Evolutionary conservation across 371 early-diverging fungal species (phyloP), one percentile per base, ranked within the genome.

Genomic region (Mucor plumbeus): DNA sequence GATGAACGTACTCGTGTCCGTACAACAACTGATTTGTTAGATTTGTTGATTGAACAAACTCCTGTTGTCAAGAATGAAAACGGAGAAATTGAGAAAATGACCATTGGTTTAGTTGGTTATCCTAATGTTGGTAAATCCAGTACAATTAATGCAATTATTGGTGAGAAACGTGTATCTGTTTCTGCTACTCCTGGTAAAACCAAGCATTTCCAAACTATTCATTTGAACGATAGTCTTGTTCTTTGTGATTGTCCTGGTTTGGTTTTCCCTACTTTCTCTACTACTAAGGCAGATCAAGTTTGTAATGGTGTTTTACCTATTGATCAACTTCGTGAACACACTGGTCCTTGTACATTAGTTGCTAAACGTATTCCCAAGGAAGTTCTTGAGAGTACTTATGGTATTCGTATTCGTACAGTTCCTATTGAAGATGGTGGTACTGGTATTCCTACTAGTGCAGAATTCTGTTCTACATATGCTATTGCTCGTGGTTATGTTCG

Each of bases 51-150:
- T 62, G 76, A 60, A 34, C 75, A 82, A 58, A 76, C 80, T 38
- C 80, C 82, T 33, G 59, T 68, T 44, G 33, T 38, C 8, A 68
- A 68, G 48, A 54, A 71, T 40, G 69, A 67, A 41, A 63, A 69
- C 54, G 70, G 56, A 41, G 71, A 76, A 65, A 81, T 83, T 13
- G 75, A 76, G 40, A 88, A 81, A 81, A 79, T 91, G 61, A 93
- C 88, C 11, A 93, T 99, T 79, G 99, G 99, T 72, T 88, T 99
- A 63, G 96, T 99, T 41, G 99, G 99, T 31, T 99, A 99, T 80
- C 99, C 99, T 56, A 99, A 99, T 81, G 99, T 99, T 44, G 99
- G 99, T 75, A 99, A 99, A 85, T 96, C 97, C n/a, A 97, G 97
- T 59, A 99, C 99, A 7, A 95, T 99, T 76, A 99, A 99, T 86